phyloP scores from a whole-genome alignment of 2,329 filamentous ascomycete species.

The Daldinia sp. region DNA sequence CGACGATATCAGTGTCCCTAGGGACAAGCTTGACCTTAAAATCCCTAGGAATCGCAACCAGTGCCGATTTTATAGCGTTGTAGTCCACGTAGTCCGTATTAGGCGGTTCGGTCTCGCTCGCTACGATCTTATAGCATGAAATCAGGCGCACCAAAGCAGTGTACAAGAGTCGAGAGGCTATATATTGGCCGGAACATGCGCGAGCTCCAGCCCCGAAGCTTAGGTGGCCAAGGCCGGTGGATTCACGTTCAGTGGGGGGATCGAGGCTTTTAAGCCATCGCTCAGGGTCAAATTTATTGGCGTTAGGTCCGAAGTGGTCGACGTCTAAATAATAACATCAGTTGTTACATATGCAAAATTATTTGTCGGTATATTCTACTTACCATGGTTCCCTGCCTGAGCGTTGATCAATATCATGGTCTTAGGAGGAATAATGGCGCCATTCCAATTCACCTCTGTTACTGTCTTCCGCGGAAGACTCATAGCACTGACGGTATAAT shows the following conservation, averaged over 20 bases:
- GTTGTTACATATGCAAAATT: background rate
- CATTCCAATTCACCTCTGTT: slow-evolving; percentile 63
- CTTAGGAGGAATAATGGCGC: slow-evolving; percentile 62
- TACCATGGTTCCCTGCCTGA: slow-evolving; percentile 66
- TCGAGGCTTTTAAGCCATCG: slow-evolving; percentile 58
- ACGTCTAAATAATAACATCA: slow-evolving; percentile 52
- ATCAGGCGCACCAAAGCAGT: slow-evolving; percentile 62
- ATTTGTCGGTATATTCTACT: slow-evolving; percentile 12
- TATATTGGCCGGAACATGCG: slow-evolving; percentile 64
- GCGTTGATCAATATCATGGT: slow-evolving; percentile 68
- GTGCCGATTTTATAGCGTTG: slow-evolving; percentile 69
- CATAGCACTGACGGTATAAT: slow-evolving; percentile 67
- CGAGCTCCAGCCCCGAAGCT: slow-evolving; percentile 65
- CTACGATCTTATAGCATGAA: slow-evolving; percentile 62
- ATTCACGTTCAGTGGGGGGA: slow-evolving; percentile 52
- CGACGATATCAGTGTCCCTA: slow-evolving; percentile 56
- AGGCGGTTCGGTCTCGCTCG: slow-evolving; percentile 62
- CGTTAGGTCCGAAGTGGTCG: slow-evolving; percentile 62
- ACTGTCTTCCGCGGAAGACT: slow-evolving; percentile 64
- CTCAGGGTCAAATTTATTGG: slow-evolving; percentile 61
- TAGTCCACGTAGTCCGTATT: slow-evolving; percentile 74
- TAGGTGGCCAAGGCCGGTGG: slow-evolving; percentile 56
- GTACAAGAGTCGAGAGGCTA: slow-evolving; percentile 64
- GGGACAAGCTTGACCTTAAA: slow-evolving; percentile 70
- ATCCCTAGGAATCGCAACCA: slow-evolving; percentile 70